Base-by-base conservation (phyloP, 2,329 filamentous ascomycete species). In the Colletotrichum eleusines region DNA sequence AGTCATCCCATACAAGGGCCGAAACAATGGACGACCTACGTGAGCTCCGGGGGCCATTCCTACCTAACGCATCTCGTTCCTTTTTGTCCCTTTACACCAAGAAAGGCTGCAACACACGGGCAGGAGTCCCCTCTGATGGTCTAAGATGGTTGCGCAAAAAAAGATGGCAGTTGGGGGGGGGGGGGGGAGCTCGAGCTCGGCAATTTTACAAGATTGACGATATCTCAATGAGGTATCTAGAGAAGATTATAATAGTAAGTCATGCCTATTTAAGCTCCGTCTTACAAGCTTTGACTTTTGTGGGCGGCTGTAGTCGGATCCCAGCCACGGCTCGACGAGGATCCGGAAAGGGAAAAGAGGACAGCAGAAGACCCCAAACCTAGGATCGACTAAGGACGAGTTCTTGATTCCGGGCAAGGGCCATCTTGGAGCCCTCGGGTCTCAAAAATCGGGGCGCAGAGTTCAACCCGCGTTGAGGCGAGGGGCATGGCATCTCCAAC, bases 11-110 rank as follows among this genome's bases (percentile, higher is more conserved):
- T 61, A 23, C 33, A 28, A 54, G 2, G 33, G 38, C 28, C 40
- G 50, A 20, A 40, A 51, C 18, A 51, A 46, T 42, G 40, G 51
- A 68, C 16, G 68, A 58, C 62, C 42, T n/a, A 18, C n/a, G 28
- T n/a, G 14, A 33, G 28, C 28, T 50, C 3, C 33, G 12, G 23
- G n/a, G 16, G 23, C 44, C n/a, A 26, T 11, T 3, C 28, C 66
- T 40, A 5, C 62, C 63, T 61, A 70, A 55, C 67, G 63, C 63
- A 61, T 66, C 63, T 70, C 48, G 31, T 48, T 20, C n/a, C 48
- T 38, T n/a, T 38, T 23, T 33, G 44, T 40, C 23, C 20, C n/a
- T 35, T 44, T 9, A 9, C 16, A 9, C 23, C 28, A 38, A 31
- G 38, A 23, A 5, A 7, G 7, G 18, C 8, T 33, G 48, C 40